phyloP scores from a whole-genome alignment of 2,329 filamentous ascomycete genomes.

The Colletotrichum lindemuthianum region DNA sequence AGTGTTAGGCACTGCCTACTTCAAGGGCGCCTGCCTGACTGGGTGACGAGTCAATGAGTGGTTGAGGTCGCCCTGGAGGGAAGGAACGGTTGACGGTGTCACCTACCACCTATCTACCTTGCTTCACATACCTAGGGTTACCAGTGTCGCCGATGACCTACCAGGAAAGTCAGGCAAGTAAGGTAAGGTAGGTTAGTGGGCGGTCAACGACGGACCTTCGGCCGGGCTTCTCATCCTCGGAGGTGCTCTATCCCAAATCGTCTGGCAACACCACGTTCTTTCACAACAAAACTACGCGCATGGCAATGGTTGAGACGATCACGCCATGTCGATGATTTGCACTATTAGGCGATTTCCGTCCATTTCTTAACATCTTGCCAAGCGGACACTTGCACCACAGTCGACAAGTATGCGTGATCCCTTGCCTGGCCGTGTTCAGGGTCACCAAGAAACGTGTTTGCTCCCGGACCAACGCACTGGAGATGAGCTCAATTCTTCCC shows the following conservation, averaged over 20 bases:
- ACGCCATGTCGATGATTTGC: too few species aligned
- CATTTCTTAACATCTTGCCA: not conserved
- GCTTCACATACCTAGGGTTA: not conserved
- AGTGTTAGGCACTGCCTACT: not conserved
- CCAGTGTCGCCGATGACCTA: too few species aligned
- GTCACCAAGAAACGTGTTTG: constrained; percentile 2
- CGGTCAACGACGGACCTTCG: too few species aligned
- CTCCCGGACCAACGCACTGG: constrained; percentile 10
- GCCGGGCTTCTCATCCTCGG: too few species aligned
- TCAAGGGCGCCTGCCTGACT: too few species aligned
- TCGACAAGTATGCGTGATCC: not conserved
- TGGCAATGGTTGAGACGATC: too few species aligned
- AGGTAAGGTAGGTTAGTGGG: too few species aligned
- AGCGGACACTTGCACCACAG: not conserved
- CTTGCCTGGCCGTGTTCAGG: constrained; percentile 19
- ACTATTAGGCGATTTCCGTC: not conserved
- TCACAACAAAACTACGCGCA: too few species aligned
- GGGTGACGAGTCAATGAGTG: not conserved
- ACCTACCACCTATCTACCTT: constrained; percentile 15
- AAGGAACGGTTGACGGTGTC: constrained; percentile 9
- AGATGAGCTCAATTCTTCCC: not conserved
- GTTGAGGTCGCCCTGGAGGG: constrained; percentile 1
- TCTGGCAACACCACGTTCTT: too few species aligned
- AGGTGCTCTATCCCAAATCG: too few species aligned
- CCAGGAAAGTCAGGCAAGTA: too few species aligned